These are phyloP conservation scores for Phytophthora pistaciae DNA, from an alignment of 352 stramenopile genomes.

Conservation along the genomic window DNA sequence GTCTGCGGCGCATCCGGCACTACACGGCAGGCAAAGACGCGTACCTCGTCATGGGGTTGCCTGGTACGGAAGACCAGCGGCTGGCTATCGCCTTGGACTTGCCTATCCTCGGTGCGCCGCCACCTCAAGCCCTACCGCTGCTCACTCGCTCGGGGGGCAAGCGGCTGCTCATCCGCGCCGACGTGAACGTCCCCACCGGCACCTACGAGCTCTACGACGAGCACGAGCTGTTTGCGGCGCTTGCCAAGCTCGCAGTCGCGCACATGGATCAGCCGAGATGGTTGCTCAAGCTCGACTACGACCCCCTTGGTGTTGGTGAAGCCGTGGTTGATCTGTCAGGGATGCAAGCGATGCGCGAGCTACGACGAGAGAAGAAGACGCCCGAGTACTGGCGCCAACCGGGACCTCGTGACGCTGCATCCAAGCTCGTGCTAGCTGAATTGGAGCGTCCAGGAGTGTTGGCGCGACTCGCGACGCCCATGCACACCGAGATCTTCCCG, in stretches of 20 bases:
- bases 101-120: constrained; percentile 76
- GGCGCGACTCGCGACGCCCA: constrained; percentile 22
- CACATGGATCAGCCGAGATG: constrained; percentile 84
- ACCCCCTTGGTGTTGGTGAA: constrained; percentile 70
- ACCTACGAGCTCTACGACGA: constrained; percentile 92
- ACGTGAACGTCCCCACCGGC: constrained; percentile 88
- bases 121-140: constrained; percentile 55
- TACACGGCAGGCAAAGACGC: constrained; percentile 69
- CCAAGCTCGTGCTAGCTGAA: constrained; percentile 63
- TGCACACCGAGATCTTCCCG: constrained; percentile 65
- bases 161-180: constrained; percentile 80
- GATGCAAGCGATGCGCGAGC: constrained; percentile 63
- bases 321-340: constrained; percentile 73
- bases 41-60: constrained; percentile 80
- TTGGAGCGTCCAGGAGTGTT: constrained; percentile 60
- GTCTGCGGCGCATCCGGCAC: constrained; percentile 69
- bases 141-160: constrained; percentile 86
- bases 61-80: constrained; percentile 82
- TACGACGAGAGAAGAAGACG: constrained; percentile 70
- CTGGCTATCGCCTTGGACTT: constrained; percentile 83
- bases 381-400: constrained; percentile 80
- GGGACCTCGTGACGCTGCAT: constrained; percentile 64
- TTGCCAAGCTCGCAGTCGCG: constrained; percentile 88
- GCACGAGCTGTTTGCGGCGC: constrained; percentile 82
- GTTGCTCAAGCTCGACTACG: constrained; percentile 87